These are phyloP conservation scores for Ilyonectria mors-panacis DNA, from an alignment of 2,329 filamentous ascomycete species.

Conservation along the genomic window DNA sequence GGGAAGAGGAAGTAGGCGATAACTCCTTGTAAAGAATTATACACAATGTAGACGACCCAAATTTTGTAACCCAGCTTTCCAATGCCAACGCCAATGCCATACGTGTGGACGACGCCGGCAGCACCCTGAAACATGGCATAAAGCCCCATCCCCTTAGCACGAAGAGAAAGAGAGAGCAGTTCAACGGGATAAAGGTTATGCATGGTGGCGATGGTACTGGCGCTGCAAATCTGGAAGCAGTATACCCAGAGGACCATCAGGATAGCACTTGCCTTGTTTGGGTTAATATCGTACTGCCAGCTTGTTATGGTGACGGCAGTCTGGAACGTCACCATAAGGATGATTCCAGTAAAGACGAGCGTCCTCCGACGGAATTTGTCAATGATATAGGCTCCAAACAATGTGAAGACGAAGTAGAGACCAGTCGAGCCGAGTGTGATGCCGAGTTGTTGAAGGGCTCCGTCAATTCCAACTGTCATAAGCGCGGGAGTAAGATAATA, in stretches of 20 bases:
- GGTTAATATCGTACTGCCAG: slow-evolving; percentile 24
- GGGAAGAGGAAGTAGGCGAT: slow-evolving; percentile 42
- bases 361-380: slow-evolving; percentile 40
- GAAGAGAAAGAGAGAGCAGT: slow-evolving; percentile 37
- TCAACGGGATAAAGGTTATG: slow-evolving; percentile 45
- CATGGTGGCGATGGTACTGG: slow-evolving; percentile 44
- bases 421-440: slow-evolving; percentile 40
- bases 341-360: slow-evolving; percentile 39
- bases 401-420: slow-evolving; percentile 44
- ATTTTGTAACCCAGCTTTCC: slow-evolving; percentile 41
- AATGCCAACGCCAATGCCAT: slow-evolving; percentile 42
- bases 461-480: slow-evolving; percentile 34
- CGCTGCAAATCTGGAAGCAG: slow-evolving; percentile 43
- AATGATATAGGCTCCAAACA: slow-evolving; percentile 40
- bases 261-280: slow-evolving; percentile 9
- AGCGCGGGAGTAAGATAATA: slow-evolving; percentile 41
- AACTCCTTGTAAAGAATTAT: slow-evolving; percentile 38
- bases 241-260: slow-evolving; percentile 43
- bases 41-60: slow-evolving; percentile 42
- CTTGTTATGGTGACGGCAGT: slow-evolving; percentile 44
- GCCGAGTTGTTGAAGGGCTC: slow-evolving; percentile 36
- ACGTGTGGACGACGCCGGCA: slow-evolving; percentile 41
- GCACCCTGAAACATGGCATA: slow-evolving; percentile 45
- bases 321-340: slow-evolving; percentile 37
- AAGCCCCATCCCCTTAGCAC: slow-evolving; percentile 44